Evolutionary conservation across 371 early-diverging fungal species (phyloP).

Genomic region (Lichtheimia corymbifera): DNA sequence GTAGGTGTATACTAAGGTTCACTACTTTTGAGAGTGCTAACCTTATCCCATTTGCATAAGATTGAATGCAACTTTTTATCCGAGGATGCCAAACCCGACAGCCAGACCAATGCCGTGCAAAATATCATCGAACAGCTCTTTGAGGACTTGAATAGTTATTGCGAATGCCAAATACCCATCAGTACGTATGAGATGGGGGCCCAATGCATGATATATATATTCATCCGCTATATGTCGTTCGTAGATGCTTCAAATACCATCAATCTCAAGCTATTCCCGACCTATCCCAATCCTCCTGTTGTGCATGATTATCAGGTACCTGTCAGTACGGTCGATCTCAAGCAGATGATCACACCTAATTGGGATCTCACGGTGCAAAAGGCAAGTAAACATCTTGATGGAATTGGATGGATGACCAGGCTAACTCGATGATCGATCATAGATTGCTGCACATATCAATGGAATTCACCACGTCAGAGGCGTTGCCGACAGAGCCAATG

Average conservation of each 20-base stretch:
- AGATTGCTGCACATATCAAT: slow-evolving; percentile 63
- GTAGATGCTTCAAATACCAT: slow-evolving; percentile 66
- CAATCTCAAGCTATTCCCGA: slow-evolving; percentile 85
- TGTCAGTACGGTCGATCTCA: slow-evolving; percentile 70
- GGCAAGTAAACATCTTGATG: slow-evolving; percentile 24
- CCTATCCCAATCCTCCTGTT: slow-evolving; percentile 71
- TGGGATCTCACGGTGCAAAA: slow-evolving; percentile 87
- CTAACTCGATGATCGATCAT: background rate
- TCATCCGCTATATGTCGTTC: background rate
- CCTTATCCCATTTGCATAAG: slow-evolving; percentile 12
- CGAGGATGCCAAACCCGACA: slow-evolving; percentile 36
- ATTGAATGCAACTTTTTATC: slow-evolving; percentile 76
- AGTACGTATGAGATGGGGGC: slow-evolving; percentile 47
- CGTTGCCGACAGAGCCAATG: slow-evolving; percentile 77
- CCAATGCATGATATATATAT: background rate
- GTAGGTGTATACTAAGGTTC: background rate
- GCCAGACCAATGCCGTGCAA: slow-evolving; percentile 47
- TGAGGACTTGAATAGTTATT: slow-evolving; percentile 84
- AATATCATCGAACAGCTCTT: slow-evolving; percentile 84
- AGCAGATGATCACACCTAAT: slow-evolving; percentile 65
- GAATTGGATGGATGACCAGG: too few relatives aligned
- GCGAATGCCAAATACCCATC: slow-evolving; percentile 87
- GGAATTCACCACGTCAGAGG: slow-evolving; percentile 76
- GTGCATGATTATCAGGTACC: slow-evolving; percentile 87
- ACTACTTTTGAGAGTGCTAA: slow-evolving; percentile 15